Evolutionary conservation across 345 rosid genomes (phyloP).

Genomic region (Populus deltoides): DNA sequence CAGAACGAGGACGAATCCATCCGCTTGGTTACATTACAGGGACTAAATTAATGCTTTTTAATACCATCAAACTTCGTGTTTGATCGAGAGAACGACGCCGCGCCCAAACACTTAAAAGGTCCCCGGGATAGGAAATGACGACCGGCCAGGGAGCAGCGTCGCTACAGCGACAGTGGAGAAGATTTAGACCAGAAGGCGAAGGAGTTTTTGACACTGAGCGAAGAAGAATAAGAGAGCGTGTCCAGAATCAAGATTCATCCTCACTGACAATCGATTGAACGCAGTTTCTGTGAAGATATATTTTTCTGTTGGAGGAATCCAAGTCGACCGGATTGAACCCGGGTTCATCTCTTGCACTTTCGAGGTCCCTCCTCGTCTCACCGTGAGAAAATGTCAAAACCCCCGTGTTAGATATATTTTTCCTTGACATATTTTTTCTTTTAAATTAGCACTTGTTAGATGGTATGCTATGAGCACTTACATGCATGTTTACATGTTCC

Average conservation of each 20-base stretch:
- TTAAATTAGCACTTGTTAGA: not conserved
- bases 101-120: not conserved
- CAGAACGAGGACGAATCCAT: too few species aligned
- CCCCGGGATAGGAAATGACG: not conserved
- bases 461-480: not conserved
- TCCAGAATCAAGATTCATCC: slow-evolving; percentile 45
- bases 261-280: slow-evolving; percentile 31
- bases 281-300: slow-evolving; percentile 65
- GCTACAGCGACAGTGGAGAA: not conserved
- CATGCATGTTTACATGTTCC: too few species aligned
- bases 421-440: not conserved
- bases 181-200: slow-evolving; percentile 32
- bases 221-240: slow-evolving; percentile 47
- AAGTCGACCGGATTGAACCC: slow-evolving; percentile 69
- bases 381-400: slow-evolving; percentile 36
- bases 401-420: too few species aligned
- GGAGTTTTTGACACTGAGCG: slow-evolving; percentile 37
- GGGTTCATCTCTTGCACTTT: slow-evolving; percentile 67
- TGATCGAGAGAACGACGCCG: not conserved
- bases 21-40: not conserved
- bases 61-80: not conserved
- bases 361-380: slow-evolving; percentile 84
- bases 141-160: not conserved
- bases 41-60: not conserved
- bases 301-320: slow-evolving; percentile 65